Evolutionary conservation across 345 rosid genomes (phyloP).

Genomic region (Mallotus nudiflorus): DNA sequence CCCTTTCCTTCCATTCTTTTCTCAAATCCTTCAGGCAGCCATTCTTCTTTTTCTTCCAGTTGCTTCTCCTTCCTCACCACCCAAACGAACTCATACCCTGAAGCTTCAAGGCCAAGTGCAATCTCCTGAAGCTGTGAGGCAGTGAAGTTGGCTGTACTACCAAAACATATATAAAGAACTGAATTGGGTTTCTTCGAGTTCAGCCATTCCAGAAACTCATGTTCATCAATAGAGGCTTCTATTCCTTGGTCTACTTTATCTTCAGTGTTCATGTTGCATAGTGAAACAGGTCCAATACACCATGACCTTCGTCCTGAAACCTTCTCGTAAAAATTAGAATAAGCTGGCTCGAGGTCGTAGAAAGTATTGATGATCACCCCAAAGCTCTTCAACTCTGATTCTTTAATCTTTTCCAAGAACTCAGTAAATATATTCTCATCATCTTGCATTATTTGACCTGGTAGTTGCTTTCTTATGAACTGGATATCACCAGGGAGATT

Average conservation of each 20-base stretch:
- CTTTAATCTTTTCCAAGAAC: constrained; percentile 23
- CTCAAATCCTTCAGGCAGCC: constrained; percentile 34
- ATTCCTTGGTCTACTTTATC: constrained; percentile 39
- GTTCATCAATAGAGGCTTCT: constrained; percentile 17
- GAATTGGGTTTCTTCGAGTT: constrained; percentile 21
- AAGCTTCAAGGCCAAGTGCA: constrained; percentile 18
- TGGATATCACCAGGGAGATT: constrained; percentile 34
- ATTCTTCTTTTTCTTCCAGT: constrained; percentile 9
- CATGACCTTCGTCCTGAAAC: constrained; percentile 50
- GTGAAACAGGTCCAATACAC: constrained; percentile 55
- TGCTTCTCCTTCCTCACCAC: constrained; percentile 2
- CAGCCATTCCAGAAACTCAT: constrained; percentile 23
- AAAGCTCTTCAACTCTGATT: constrained; percentile 48
- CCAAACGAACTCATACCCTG: constrained; percentile 23
- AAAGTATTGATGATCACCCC: constrained; percentile 71
- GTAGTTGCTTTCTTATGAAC: constrained; percentile 21
- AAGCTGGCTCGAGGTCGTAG: constrained; percentile 65
- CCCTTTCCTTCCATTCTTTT: constrained; percentile 24
- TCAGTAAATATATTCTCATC: constrained; percentile 16
- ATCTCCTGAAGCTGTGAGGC: constrained; percentile 21
- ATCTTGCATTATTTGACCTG: neutral
- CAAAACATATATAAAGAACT: constrained; percentile 27
- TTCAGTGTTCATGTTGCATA: constrained; percentile 27
- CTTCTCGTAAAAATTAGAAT: constrained; percentile 42
- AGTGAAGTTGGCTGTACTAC: constrained; percentile 4